These are phyloP conservation scores for Rubia occidens DNA, from an alignment of 305 asterid species.

Conservation along the genomic window DNA sequence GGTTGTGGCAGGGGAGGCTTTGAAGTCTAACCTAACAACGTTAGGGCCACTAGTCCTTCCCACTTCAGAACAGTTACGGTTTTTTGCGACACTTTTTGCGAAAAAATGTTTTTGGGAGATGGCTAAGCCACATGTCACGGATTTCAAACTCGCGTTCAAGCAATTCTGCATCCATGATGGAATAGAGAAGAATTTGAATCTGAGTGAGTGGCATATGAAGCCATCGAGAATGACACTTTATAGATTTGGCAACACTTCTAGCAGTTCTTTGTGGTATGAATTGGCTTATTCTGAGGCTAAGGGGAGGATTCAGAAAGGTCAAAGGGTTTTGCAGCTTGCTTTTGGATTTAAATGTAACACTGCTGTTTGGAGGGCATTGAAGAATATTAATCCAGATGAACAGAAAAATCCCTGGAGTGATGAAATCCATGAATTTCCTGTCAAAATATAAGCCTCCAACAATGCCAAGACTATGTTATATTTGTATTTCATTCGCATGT, in stretches of 20 bases:
- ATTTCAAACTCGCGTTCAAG: constrained; percentile 40
- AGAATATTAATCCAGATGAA: constrained; percentile 26
- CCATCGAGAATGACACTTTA: constrained; percentile 57
- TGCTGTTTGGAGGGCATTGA: constrained; percentile 43
- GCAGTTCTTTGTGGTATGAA: constrained; percentile 49
- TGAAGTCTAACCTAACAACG: constrained; percentile 32
- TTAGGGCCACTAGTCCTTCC: constrained; percentile 49
- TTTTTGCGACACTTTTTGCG: constrained; percentile 17
- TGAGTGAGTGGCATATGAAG: not conserved
- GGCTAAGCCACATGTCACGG: constrained; percentile 34
- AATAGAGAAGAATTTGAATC: constrained; percentile 34
- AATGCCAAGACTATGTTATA: too few species aligned
- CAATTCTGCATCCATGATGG: constrained; percentile 20
- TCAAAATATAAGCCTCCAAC: constrained; percentile 18
- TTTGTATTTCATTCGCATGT: not conserved
- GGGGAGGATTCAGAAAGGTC: constrained; percentile 40
- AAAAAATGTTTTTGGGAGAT: constrained; percentile 32
- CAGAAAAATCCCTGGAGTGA: constrained; percentile 44
- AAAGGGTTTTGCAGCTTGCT: constrained; percentile 45
- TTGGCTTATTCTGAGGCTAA: constrained; percentile 46
- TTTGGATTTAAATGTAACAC: constrained; percentile 49
- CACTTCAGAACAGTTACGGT: constrained; percentile 32
- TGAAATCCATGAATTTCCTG: constrained; percentile 42
- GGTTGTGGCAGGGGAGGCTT: constrained; percentile 46
- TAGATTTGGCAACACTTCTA: constrained; percentile 47